Evolutionary conservation across 202 grass and related monocot genomes (phyloP).

Genomic region (Musa balbisiana): DNA sequence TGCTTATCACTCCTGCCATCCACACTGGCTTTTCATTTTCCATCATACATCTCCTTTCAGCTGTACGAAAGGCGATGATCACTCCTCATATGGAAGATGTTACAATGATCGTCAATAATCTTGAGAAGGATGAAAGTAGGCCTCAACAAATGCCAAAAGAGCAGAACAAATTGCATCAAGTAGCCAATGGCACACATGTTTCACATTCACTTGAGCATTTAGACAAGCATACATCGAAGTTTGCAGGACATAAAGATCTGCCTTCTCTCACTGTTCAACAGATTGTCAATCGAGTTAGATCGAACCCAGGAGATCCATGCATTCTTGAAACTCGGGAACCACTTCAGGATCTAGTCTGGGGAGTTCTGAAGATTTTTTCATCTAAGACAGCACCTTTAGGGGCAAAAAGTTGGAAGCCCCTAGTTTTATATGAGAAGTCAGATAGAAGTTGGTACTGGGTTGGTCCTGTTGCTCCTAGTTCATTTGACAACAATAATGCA

Average conservation of each 20-base stretch:
- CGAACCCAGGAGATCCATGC: conserved; percentile 76
- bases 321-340: conserved; percentile 99
- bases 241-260: conserved; percentile 28
- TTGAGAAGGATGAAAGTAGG: conserved; percentile 36
- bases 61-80: conserved; percentile 79
- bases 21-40: conserved; percentile 96
- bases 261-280: conserved; percentile 71
- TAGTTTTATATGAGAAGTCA: conserved; percentile 84
- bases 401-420: conserved; percentile 84
- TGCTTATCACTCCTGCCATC: conserved; percentile 85
- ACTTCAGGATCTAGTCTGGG: conserved; percentile 89
- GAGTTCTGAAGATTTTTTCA: conserved; percentile 85
- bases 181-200: conserved; percentile 34
- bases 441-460: conserved; percentile 91
- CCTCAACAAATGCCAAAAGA: conserved; percentile 39
- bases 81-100: conserved; percentile 35
- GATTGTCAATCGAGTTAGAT: conserved; percentile 58
- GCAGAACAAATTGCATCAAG: conserved; percentile 34
- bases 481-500: conserved; percentile 47
- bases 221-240: conserved; percentile 36
- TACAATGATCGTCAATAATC: conserved; percentile 25
- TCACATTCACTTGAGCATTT: conserved; percentile 33
- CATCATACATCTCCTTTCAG: conserved; percentile 84
- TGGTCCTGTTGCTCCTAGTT: conserved; percentile 40
- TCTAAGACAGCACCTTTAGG: conserved; percentile 95